Evolutionary conservation across 352 stramenopile species (phyloP).

Genomic region (Peronospora destructor): DNA sequence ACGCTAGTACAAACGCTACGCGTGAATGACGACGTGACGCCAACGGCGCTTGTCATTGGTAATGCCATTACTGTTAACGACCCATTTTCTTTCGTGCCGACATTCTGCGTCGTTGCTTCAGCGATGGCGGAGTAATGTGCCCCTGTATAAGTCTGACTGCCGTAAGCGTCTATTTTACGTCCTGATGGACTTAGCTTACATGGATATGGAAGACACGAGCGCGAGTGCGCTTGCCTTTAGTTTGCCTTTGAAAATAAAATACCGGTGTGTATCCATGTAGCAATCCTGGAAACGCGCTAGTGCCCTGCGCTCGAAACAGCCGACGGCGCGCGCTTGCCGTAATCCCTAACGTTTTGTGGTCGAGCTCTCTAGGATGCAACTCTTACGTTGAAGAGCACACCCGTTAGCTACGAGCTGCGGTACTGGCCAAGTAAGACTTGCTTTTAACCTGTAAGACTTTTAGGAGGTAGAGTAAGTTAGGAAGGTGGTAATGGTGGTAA

Average conservation of each 20-base stretch:
- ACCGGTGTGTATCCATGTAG: no score
- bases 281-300: background rate
- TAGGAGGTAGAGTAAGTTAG: constrained; percentile 1
- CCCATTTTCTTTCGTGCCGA: constrained; percentile 6
- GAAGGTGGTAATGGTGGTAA: background rate
- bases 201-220: no score
- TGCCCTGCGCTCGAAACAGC: constrained; percentile 12
- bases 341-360: constrained; percentile 5
- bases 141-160: constrained; percentile 1
- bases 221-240: no score
- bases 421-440: background rate
- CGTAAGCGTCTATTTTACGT: background rate
- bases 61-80: background rate
- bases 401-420: background rate
- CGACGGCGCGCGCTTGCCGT: constrained; percentile 8
- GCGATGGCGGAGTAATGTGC: constrained; percentile 7
- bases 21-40: no score
- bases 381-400: constrained; percentile 19
- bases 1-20: no score
- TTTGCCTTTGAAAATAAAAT: no score
- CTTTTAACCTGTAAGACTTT: background rate
- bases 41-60: constrained; percentile 5
- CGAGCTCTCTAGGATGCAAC: constrained; percentile 18
- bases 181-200: no score
- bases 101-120: no score